Conservation (phyloP, 495 filamentous ascomycete species). For the Eremomyces bilateralis region DNA sequence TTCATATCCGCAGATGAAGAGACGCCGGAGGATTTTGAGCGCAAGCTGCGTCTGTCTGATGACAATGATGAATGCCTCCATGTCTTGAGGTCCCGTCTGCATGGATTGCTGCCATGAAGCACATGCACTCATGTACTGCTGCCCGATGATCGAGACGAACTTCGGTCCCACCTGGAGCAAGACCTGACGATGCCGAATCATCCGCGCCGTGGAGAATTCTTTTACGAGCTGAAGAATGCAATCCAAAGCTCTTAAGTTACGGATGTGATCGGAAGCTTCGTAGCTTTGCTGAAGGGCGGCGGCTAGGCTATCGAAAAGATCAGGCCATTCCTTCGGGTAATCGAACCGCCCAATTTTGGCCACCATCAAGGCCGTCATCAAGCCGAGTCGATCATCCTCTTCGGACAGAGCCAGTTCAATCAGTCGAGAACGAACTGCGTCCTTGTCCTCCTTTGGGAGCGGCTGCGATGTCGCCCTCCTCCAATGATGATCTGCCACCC, state of each 20-base stretch:
- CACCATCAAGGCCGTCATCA: slow-evolving; percentile 70
- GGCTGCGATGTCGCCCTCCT: slow-evolving; percentile 46
- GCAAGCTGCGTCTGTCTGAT: slow-evolving; percentile 56
- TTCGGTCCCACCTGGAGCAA: slow-evolving; percentile 60
- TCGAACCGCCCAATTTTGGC: slow-evolving; percentile 78
- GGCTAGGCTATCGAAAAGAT: slow-evolving; percentile 32
- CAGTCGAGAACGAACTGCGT: slow-evolving; percentile 46
- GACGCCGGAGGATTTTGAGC: slow-evolving; percentile 57
- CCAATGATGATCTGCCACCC: slow-evolving; percentile 91
- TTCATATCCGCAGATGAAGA: slow-evolving; percentile 65
- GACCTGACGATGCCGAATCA: slow-evolving; percentile 44
- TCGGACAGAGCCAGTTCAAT: slow-evolving; percentile 55
- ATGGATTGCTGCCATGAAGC: slow-evolving; percentile 46
- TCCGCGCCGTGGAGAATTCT: slow-evolving; percentile 59
- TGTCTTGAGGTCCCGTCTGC: slow-evolving; percentile 29
- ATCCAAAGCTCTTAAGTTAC: slow-evolving; percentile 48
- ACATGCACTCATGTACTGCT: slow-evolving; percentile 55
- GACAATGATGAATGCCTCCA: slow-evolving; percentile 32
- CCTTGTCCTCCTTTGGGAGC: slow-evolving; percentile 53
- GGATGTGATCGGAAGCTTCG: slow-evolving; percentile 24
- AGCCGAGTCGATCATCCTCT: slow-evolving; percentile 44
- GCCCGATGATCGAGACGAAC: slow-evolving; percentile 51
- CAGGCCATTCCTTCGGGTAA: slow-evolving; percentile 63
- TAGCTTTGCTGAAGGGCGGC: slow-evolving; percentile 32
- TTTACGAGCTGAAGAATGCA: slow-evolving; percentile 73